Base-by-base conservation (phyloP, 768 basidiomycete genomes). In the Termitomyces sp. region DNA sequence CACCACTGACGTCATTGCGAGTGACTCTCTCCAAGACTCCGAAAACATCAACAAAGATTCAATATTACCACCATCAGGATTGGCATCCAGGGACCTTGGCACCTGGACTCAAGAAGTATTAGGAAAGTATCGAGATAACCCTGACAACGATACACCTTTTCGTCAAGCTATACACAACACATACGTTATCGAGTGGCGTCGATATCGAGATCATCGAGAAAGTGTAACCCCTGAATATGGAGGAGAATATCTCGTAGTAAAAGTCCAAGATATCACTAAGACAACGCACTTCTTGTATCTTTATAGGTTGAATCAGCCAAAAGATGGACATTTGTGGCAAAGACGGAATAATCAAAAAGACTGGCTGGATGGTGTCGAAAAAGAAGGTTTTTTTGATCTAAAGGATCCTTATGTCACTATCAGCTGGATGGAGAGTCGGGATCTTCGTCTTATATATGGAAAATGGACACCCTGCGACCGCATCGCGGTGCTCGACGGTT, bases 151-250 rank as follows among this genome's bases (percentile, higher is more conserved):
- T 30, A 17, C 40, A n/a, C 6, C 35, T 11, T 55, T 55, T 19
- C 54, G 40, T 2, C 35, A 48, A 10, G 34, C 42, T 12, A 6
- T 48, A 38, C 46, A 42, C 19, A 26, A 10, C 30, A 19, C 38
- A 10, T 46, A 26, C 11, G 15, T 55, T 9, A 14, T 55, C n/a
- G 54, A 55, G 15, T 55, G 54, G 54, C 45, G 46, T 24, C 54
- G 54, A 9, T 54, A 54, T 40, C 26, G 54, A 15, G 46, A 17
- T 8, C 38, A 10, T 3, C 28, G 14, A 15, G 48, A 6, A 21
- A 35, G 35, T 24, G 40, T 48, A 10, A 9, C 17, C 2, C 19
- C 30, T 11, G 0, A 17, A 14, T 34, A 48, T 15, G 37, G 38
- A 5, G 45, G 45, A 30, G 54, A 55, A 55, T 48, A 55, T 15